These are phyloP conservation scores for Gremmenia infestans DNA, from an alignment of 2,329 filamentous ascomycete species.

Conservation along the genomic window DNA sequence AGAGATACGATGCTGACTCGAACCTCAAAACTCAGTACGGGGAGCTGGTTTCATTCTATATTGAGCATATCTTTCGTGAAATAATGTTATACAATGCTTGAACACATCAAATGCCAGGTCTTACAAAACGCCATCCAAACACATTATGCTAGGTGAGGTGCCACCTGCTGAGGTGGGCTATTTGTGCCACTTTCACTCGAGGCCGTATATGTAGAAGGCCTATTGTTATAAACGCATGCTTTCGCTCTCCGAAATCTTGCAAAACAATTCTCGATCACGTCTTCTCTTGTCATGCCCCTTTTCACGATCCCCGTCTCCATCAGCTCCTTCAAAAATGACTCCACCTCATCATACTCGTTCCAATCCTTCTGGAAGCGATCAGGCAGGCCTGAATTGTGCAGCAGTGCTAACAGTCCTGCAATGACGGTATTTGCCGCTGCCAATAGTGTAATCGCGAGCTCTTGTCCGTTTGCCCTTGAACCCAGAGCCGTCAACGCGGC, in stretches of 20 bases:
- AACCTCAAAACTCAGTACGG: no score
- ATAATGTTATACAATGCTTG: background rate
- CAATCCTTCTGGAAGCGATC: constrained; percentile 13
- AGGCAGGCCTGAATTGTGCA: constrained; percentile 12
- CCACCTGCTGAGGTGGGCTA: background rate
- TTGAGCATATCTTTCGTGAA: no score
- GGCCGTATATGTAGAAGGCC: constrained; percentile 4
- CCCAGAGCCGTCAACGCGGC: constrained; percentile 23
- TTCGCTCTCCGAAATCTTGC: constrained; percentile 8
- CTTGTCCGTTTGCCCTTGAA: constrained; percentile 6
- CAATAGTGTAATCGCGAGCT: constrained; percentile 17
- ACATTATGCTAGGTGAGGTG: background rate
- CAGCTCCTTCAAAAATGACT: constrained; percentile 9
- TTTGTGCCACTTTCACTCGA: background rate
- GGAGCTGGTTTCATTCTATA: no score
- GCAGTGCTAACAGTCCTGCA: constrained; percentile 10
- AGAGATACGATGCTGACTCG: no score
- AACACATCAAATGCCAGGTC: background rate
- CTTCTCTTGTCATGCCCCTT: constrained; percentile 7
- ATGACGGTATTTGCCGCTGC: constrained; percentile 19
- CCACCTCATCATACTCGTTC: constrained; percentile 14
- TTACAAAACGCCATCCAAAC: background rate
- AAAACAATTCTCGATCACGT: constrained; percentile 8
- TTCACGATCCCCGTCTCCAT: constrained; percentile 8
- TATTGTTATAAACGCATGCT: constrained; percentile 3